Evolutionary conservation across 1,139 yeast species (phyloP).

Genomic region (Nakaseomyces nivariensis): DNA sequence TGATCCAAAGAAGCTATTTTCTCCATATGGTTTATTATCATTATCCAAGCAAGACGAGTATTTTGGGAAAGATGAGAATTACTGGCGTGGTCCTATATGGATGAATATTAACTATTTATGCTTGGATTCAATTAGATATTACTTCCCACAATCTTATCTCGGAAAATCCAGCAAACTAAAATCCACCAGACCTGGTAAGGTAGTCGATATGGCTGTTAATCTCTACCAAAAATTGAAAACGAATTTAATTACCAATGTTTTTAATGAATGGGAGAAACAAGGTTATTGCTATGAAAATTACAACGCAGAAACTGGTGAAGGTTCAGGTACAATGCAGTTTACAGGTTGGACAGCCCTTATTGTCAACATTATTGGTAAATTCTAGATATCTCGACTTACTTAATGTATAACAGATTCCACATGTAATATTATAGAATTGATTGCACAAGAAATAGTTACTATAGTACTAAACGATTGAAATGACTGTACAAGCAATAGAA

Average conservation of each 20-base stretch:
- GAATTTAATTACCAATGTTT: slow-evolving; percentile 61
- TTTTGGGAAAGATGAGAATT: slow-evolving; percentile 76
- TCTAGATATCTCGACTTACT: not conserved
- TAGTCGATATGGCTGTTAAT: slow-evolving; percentile 30
- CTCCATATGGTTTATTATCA: slow-evolving; percentile 72
- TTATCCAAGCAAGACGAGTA: slow-evolving; percentile 56
- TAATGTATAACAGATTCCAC: too few relatives aligned
- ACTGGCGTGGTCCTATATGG: slow-evolving; percentile 97
- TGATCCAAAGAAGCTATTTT: slow-evolving; percentile 69
- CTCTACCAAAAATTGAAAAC: slow-evolving; percentile 50
- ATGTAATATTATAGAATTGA: too few relatives aligned
- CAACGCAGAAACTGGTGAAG: slow-evolving; percentile 62
- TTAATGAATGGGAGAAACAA: slow-evolving; percentile 56
- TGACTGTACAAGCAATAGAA: too few relatives aligned
- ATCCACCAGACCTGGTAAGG: slow-evolving; percentile 13
- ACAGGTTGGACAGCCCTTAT: slow-evolving; percentile 91
- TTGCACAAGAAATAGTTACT: too few relatives aligned
- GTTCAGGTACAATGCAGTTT: slow-evolving; percentile 80
- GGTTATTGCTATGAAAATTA: slow-evolving; percentile 93
- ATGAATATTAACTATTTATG: slow-evolving; percentile 78
- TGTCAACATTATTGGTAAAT: slow-evolving; percentile 54
- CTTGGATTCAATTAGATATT: slow-evolving; percentile 58
- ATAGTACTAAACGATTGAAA: too few relatives aligned
- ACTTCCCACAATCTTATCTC: slow-evolving; percentile 30
- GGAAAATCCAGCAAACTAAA: slow-evolving; percentile 9